Evolutionary conservation across 805 yeast species (phyloP).

Genomic region (Ogataea paraovalis): DNA sequence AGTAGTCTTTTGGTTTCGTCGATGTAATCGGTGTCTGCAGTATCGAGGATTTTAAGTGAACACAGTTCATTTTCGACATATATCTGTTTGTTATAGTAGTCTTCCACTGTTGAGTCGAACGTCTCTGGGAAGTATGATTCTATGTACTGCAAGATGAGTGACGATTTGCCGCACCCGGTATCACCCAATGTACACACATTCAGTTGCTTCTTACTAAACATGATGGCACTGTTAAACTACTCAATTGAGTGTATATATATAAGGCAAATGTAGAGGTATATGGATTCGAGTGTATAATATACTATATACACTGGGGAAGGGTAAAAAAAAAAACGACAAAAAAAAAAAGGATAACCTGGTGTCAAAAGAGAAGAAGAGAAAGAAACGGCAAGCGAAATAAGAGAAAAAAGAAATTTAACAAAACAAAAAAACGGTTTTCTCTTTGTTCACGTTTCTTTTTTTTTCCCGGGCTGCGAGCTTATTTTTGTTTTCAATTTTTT

Average conservation of each 20-base stretch:
- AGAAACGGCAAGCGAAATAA: not conserved
- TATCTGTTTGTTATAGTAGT: slow-evolving; percentile 19
- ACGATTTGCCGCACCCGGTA: slow-evolving; percentile 28
- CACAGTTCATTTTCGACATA: slow-evolving; percentile 36
- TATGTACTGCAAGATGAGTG: slow-evolving; percentile 22
- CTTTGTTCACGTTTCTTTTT: not conserved
- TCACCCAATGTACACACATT: not conserved
- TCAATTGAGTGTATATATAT: not conserved
- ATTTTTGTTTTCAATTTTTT: too few species aligned
- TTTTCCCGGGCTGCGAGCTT: not conserved
- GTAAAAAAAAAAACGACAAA: not conserved
- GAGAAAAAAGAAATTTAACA: not conserved
- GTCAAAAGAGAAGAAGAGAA: not conserved
- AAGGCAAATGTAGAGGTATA: too few species aligned
- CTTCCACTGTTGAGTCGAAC: slow-evolving; percentile 28
- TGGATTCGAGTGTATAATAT: too few species aligned
- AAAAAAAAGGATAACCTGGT: too few species aligned
- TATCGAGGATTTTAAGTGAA: slow-evolving; percentile 59
- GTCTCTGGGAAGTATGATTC: slow-evolving; percentile 20
- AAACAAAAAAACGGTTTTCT: not conserved
- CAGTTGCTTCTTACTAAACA: not conserved
- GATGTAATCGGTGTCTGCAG: slow-evolving; percentile 78
- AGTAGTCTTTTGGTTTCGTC: slow-evolving; percentile 16
- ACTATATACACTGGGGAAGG: not conserved
- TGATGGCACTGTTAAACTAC: not conserved